A percentile compares a stretch with the other conserved stretches of the same genome.
Evolutionary conservation across 2,329 filamentous ascomycete genomes (phyloP).

Genomic region (Fusarium haematococcum): DNA sequence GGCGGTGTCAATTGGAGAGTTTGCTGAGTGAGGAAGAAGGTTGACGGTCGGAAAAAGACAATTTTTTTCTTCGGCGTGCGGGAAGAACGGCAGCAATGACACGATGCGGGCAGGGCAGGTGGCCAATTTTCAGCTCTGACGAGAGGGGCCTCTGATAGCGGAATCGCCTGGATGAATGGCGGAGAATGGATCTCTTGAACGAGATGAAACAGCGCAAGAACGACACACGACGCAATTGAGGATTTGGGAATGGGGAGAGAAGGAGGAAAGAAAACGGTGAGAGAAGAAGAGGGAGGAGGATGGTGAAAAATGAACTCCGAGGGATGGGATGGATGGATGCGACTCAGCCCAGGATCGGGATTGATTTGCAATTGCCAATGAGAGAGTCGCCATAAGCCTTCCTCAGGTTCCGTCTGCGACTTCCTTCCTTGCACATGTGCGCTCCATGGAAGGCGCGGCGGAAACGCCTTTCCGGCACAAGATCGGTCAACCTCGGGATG

Average conservation of each 20-base stretch:
- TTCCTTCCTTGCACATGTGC: constrained; percentile 24
- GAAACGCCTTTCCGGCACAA: constrained; percentile 11
- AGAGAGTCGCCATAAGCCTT: constrained; percentile 36
- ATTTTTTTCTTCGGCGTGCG: constrained; percentile 7
- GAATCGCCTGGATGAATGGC: constrained; percentile 32
- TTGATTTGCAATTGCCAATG: constrained; percentile 39
- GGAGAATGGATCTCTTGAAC: neutral
- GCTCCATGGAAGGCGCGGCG: neutral
- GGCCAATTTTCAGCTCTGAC: constrained; percentile 37
- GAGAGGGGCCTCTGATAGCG: constrained; percentile 28
- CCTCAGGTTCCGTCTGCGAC: constrained; percentile 25
- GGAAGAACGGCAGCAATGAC: constrained; percentile 10
- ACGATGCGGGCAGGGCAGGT: constrained; percentile 29
- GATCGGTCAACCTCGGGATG: constrained; percentile 44
- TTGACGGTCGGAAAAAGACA: constrained; percentile 9
- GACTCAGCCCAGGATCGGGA: constrained; percentile 8
- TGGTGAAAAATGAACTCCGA: constrained; percentile 7
- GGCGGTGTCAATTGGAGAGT: constrained; percentile 19
- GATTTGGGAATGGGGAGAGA: neutral
- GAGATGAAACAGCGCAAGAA: constrained; percentile 1
- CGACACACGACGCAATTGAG: constrained; percentile 13
- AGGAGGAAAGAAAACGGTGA: neutral
- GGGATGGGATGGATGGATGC: neutral
- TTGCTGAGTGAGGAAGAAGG: constrained; percentile 7
- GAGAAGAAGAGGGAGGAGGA: constrained; percentile 5